Evolutionary conservation across 176 grass and related monocot species (phyloP), one percentile per base, ranked within the genome.

Genomic region (Raddia guianensis): DNA sequence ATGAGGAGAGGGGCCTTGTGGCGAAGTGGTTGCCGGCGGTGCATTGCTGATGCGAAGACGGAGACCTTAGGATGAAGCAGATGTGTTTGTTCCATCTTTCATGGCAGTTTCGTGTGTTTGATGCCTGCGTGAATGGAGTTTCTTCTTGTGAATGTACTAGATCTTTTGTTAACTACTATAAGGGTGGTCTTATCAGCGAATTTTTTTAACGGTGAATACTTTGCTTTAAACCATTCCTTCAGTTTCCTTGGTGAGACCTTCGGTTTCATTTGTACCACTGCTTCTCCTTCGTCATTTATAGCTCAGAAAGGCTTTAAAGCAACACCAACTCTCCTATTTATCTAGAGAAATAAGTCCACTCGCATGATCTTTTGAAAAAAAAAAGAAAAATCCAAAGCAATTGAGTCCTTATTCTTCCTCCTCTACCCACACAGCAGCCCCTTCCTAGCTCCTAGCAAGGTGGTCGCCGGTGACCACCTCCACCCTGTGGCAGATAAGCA

Each of bases 1-100:
- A 94, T 94, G 82, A 59, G 11, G 27, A 27, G 27, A 27, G 27
- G 27, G 16, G 77, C 32, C 47, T 42, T 16, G 42, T 49, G 47
- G 73, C 19, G 57, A 56, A 37, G 75, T 52, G 53, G 18, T 34
- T 3, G 21, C 15, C 15, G 2, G 50, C 37, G 37, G 46, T 10
- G 56, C 12, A 15, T 49, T 19, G 27, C 16, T 57, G 4, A 1
- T 61, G 51, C 6, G 40, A 19, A 32, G 34, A 66, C 52, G 75
- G 19, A 71, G 74, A 16, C 46, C 45, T 46, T 19, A 63, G 70
- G 63, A 63, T 16, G 63, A 33, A 63, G 18, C 44, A 49, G 57
- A 49, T 45, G 50, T 21, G 42, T 20, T 44, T 12, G 71, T 80
- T 81, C 64, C 55, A 67, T 16, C 5, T 40, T 40, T 40, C 37